Conservation (phyloP, 768 basidiomycete species). For the Mrakia gelida region DNA sequence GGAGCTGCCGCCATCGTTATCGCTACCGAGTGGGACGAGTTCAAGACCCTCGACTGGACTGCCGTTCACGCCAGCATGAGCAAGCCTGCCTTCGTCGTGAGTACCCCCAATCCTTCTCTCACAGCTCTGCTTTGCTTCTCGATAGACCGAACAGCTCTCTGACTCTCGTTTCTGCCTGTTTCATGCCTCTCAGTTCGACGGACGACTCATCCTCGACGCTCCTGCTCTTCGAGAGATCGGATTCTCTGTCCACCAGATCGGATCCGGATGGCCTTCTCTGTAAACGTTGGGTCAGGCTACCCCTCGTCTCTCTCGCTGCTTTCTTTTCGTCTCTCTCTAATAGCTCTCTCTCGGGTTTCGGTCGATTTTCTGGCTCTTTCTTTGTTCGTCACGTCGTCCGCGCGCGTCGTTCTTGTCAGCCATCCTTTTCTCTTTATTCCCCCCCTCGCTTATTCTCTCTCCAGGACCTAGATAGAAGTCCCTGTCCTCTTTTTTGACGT, state of each 20-base stretch:
- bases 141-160: not conserved
- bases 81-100: constrained; percentile 86
- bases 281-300: not conserved
- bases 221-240: constrained; percentile 28
- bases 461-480: too few relatives aligned
- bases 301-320: too few relatives aligned
- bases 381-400: too few relatives aligned
- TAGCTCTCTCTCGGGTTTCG: too few relatives aligned
- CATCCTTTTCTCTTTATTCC: too few relatives aligned
- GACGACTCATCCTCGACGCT: constrained; percentile 31
- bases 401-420: too few relatives aligned
- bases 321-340: too few relatives aligned
- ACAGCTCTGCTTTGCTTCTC: not conserved
- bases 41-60: constrained; percentile 86
- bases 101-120: not conserved
- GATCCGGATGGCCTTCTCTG: constrained; percentile 23
- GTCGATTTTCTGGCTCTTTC: too few relatives aligned
- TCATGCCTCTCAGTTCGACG: constrained; percentile 24
- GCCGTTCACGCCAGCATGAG: constrained; percentile 80
- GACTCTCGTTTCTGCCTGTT: not conserved
- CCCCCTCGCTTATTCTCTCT: too few relatives aligned
- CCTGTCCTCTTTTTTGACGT: too few relatives aligned
- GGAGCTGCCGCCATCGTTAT: constrained; percentile 89
- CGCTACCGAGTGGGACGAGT: constrained; percentile 79
- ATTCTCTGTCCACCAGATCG: constrained; percentile 28